phyloP scores from a whole-genome alignment of 441 rosid species.

The Rhodomyrtus psidioides region DNA sequence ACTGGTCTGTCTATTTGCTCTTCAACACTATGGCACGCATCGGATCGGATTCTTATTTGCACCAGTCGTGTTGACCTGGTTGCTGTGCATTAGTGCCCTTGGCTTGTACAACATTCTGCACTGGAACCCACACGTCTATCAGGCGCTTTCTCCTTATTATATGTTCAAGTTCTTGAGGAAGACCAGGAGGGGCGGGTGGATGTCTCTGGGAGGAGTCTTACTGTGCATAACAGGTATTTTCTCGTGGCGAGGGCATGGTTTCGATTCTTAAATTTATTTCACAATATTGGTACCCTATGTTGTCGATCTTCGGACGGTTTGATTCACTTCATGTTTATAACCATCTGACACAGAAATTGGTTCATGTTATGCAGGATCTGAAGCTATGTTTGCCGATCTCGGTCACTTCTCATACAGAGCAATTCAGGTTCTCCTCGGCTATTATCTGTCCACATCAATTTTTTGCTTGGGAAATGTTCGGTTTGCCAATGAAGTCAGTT shows the following conservation, averaged over 20 bases:
- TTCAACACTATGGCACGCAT: slow-evolving; percentile 16
- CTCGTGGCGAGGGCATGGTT: background rate
- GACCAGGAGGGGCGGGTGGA: slow-evolving; percentile 8
- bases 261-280: background rate
- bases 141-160: slow-evolving; percentile 10
- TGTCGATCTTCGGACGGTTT: no score
- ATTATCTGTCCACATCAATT: background rate
- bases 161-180: slow-evolving; percentile 12
- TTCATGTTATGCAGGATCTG: slow-evolving; percentile 3
- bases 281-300: no score
- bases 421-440: slow-evolving; percentile 1
- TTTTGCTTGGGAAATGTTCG: background rate
- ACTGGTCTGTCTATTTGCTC: slow-evolving; percentile 11
- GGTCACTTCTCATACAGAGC: slow-evolving; percentile 9
- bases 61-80: slow-evolving; percentile 7
- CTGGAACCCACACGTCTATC: slow-evolving; percentile 8
- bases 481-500: background rate
- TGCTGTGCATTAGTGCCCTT: slow-evolving; percentile 12
- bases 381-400: slow-evolving; percentile 17
- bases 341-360: background rate
- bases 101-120: slow-evolving; percentile 12
- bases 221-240: slow-evolving; percentile 12
- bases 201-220: slow-evolving; percentile 10
- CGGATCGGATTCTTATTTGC: slow-evolving; percentile 11
- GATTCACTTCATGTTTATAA: background rate